Percentiles rank a stretch among this genome's conserved stretches.
phyloP scores from a whole-genome alignment of 2,329 filamentous ascomycete species.

The Colletotrichum viniferum region DNA sequence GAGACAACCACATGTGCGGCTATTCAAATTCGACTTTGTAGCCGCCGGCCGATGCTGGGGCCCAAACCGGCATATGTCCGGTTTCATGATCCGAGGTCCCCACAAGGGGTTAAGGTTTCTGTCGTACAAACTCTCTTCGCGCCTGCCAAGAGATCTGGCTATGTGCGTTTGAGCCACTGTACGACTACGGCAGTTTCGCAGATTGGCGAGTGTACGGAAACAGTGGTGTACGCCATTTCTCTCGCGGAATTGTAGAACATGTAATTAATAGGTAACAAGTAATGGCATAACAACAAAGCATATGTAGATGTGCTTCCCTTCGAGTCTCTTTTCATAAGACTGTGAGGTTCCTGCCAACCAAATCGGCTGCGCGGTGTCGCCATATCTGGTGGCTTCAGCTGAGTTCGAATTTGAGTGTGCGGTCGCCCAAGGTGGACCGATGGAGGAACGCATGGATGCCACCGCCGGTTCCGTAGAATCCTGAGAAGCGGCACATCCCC shows the following conservation, averaged over 20 bases:
- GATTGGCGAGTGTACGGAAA: neutral
- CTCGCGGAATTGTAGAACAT: neutral
- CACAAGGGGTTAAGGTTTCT: neutral
- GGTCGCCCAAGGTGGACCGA: neutral
- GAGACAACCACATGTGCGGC: neutral
- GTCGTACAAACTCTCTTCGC: neutral
- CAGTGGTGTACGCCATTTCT: neutral
- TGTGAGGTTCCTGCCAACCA: neutral
- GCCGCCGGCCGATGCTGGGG: neutral
- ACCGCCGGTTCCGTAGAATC: neutral
- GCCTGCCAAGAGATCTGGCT: neutral
- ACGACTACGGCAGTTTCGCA: neutral
- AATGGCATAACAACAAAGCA: neutral
- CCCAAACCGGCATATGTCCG: neutral
- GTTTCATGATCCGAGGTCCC: neutral
- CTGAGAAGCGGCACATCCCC: neutral
- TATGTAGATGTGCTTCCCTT: neutral
- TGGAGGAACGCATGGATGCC: neutral
- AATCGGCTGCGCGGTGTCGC: neutral
- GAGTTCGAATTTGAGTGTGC: neutral
- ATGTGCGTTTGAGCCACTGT: neutral
- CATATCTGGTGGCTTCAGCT: neutral
- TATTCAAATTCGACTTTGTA: neutral
- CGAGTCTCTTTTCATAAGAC: neutral
- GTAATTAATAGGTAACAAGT: neutral